A percentile compares a stretch with the other conserved stretches of the same genome.
Evolutionary conservation across 2,329 filamentous ascomycete species (phyloP).

Genomic region (Scytalidium sp.): DNA sequence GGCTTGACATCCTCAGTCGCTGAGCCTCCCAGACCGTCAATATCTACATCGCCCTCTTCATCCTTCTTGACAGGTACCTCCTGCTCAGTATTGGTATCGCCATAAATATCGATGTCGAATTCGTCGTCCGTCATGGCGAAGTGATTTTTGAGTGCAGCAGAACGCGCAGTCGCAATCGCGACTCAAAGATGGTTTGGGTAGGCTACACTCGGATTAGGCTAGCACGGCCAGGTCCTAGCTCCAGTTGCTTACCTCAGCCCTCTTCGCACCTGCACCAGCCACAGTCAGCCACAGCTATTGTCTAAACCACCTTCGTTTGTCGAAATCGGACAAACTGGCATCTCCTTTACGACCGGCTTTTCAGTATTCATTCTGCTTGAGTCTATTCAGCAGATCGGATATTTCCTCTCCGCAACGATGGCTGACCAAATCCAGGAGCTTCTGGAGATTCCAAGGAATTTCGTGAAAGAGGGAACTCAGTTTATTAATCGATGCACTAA

Average conservation of each 20-base stretch:
- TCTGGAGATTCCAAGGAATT: neutral
- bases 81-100: conserved; percentile 51
- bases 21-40: conserved; percentile 27
- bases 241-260: neutral
- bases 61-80: conserved; percentile 33
- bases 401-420: conserved; percentile 28
- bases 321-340: no score
- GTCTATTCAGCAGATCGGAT: no score
- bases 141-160: neutral
- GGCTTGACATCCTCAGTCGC: conserved; percentile 19
- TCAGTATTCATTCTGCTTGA: no score
- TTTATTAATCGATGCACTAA: neutral
- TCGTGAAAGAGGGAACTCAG: neutral
- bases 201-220: neutral
- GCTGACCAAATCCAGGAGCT: conserved; percentile 49
- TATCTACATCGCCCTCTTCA: conserved; percentile 31
- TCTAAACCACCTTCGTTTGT: no score
- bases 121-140: conserved; percentile 63
- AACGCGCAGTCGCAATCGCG: neutral
- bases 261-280: neutral
- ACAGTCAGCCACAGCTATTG: no score
- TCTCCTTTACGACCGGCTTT: no score
- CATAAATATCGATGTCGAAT: conserved; percentile 72
- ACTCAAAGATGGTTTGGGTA: neutral
- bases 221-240: neutral